These are phyloP conservation scores for Apocynum venetum DNA, from an alignment of 257 asterid genomes.

Conservation along the genomic window DNA sequence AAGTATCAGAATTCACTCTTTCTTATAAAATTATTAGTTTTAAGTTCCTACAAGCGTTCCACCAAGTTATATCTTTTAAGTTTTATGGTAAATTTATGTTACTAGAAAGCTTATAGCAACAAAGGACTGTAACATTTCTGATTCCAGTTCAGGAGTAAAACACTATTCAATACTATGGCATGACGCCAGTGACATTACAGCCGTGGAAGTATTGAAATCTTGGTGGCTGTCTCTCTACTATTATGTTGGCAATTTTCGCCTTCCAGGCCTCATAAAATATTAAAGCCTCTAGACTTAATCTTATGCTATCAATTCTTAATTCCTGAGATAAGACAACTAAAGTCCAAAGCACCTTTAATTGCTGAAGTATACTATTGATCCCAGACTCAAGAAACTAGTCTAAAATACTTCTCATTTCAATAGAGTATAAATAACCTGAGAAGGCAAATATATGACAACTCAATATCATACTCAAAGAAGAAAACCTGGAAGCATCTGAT, in stretches of 20 bases:
- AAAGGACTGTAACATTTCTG: not conserved
- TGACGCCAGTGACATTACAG: not conserved
- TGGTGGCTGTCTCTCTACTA: not conserved
- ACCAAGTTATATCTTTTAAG: not conserved
- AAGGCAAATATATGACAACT: not conserved
- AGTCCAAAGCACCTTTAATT: not conserved
- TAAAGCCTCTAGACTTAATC: not conserved
- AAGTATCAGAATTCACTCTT: not conserved
- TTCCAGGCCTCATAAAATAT: not conserved
- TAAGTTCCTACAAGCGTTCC: not conserved
- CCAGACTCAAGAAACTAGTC: not conserved
- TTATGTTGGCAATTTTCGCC: not conserved
- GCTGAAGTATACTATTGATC: too few species aligned
- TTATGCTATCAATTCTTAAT: not conserved
- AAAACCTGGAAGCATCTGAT: not conserved
- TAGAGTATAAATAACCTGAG: not conserved
- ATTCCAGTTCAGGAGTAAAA: not conserved
- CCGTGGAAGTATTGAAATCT: not conserved
- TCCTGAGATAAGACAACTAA: not conserved
- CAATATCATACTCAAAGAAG: not conserved
- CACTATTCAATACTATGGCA: not conserved
- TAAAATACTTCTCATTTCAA: too few species aligned
- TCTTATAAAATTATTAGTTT: not conserved
- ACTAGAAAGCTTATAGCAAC: not conserved
- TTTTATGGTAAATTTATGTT: not conserved